Base-by-base conservation (phyloP, 306 rosid genomes). In the Cicer bijugum region DNA sequence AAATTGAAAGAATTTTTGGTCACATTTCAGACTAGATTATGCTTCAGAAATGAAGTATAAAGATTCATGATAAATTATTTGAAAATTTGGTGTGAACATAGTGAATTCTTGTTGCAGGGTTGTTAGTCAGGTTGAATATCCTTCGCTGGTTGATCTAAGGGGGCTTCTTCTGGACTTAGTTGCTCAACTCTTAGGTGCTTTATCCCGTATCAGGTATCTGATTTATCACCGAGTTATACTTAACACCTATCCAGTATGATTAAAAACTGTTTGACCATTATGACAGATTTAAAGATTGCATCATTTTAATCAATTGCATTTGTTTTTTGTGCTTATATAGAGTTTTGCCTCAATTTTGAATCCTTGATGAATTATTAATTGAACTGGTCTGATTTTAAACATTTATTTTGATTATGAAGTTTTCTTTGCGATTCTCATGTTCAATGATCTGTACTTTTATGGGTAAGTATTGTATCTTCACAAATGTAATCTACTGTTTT, bases 81-180 rank as follows among this genome's bases (percentile, higher is more conserved):
- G 47, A 38, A 51, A 45, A 17, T 23, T 42, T 72, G 73, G 46
- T 73, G 63, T 84, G 79, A 85, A 62, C 76, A 52, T 44, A 67
- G 16, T 77, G 48, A 62, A 44, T 81, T 89, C 65, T 82, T 74
- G 53, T 82, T 88, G 84, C 97, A 95, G 99, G 91, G 97, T 92
- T 85, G 99, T 95, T 80, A 95, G 99, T 79, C 99, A 90, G 84
- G 93, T 92, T 78, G 99, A 95, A 71, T 95, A 95, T 80, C 99
- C 99, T 42, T 95, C 99, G 2, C 85, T 95, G 82, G 97, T 95
- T 84, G 99, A 95, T 86, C 75, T 95, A 79, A 90, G 97, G 69
- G 99, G 99, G 52, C 97, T 95, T 80, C 97, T 95, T 81, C 82
- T 95, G 74, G 99, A 95, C 88, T 91, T 95, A 60, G 99, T 95